phyloP scores from a whole-genome alignment of 805 yeast species.

The Candida nemodendra region DNA sequence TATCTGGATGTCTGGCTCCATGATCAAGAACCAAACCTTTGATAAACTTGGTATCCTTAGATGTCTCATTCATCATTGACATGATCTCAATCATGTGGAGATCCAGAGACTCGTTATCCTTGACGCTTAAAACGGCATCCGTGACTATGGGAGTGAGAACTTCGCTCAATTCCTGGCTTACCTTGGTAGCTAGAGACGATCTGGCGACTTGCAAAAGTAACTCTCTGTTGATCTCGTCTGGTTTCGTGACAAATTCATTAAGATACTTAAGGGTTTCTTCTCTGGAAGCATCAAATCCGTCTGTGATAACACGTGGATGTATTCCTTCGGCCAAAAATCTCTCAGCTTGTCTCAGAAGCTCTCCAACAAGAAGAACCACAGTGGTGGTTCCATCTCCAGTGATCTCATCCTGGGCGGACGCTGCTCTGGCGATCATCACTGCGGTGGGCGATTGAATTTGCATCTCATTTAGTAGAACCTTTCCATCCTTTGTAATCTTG shows the following conservation, averaged over 20 bases:
- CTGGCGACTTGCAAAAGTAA: conserved; percentile 88
- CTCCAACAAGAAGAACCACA: conserved; percentile 92
- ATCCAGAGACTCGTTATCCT: conserved; percentile 58
- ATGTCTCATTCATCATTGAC: conserved; percentile 94
- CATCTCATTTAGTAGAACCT: conserved; percentile 91
- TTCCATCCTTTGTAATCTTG: conserved; percentile 96
- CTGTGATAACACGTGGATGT: conserved; percentile 91
- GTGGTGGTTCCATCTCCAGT: conserved; percentile 99
- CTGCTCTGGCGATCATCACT: conserved; percentile 92
- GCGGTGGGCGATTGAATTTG: conserved; percentile 93
- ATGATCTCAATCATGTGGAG: conserved; percentile 97
- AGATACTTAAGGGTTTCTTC: conserved; percentile 68
- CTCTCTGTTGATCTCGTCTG: conserved; percentile 71
- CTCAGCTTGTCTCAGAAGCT: conserved; percentile 90
- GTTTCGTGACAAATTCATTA: conserved; percentile 58
- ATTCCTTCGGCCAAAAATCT: conserved; percentile 89
- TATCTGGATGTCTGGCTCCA: conserved; percentile 98
- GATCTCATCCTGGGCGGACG: conserved; percentile 97
- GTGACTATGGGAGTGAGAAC: conserved; percentile 91
- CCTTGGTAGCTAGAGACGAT: conserved; percentile 85
- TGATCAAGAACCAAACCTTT: conserved; percentile 94
- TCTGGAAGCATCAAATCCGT: conserved; percentile 92
- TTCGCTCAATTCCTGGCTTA: conserved; percentile 70
- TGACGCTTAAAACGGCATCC: conserved; percentile 87
- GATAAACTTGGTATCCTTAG: conserved; percentile 78